Evolutionary conservation across 1,284 basidiomycete species (phyloP).

Genomic region (Apiotrichum montevideense): DNA sequence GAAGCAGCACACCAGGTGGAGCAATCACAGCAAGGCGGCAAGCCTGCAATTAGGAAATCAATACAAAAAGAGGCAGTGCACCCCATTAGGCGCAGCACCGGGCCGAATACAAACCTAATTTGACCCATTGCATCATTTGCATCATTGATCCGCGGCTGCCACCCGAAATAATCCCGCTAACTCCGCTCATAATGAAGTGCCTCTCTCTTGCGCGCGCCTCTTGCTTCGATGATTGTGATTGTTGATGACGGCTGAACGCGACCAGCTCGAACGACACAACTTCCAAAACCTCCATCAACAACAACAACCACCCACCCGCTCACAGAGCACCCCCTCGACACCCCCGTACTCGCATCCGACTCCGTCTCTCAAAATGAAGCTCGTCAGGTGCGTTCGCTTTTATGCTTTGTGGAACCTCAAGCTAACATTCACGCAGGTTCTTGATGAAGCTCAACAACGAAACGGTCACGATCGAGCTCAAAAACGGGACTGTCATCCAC

Average conservation of each 20-base stretch:
- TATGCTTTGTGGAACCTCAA: background rate
- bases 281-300: conserved; percentile 3
- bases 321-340: conserved; percentile 11
- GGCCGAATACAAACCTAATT: too few relatives aligned
- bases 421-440: conserved; percentile 57
- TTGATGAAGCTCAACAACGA: conserved; percentile 99
- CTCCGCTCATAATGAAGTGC: background rate
- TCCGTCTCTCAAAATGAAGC: conserved; percentile 48
- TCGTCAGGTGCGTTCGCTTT: conserved; percentile 45
- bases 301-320: conserved; percentile 1
- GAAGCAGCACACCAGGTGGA: too few relatives aligned
- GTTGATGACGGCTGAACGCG: too few relatives aligned
- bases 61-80: too few relatives aligned
- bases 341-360: conserved; percentile 22
- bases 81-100: too few relatives aligned
- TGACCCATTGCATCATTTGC: too few relatives aligned
- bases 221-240: too few relatives aligned
- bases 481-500: conserved; percentile 92
- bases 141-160: too few relatives aligned
- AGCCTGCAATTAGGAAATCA: too few relatives aligned
- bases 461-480: conserved; percentile 96
- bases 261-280: too few relatives aligned
- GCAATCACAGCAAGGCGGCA: too few relatives aligned
- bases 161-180: background rate
- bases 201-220: too few relatives aligned